Conservation (phyloP, 164 flowering plant genomes). For the Brasenia schreberi region DNA sequence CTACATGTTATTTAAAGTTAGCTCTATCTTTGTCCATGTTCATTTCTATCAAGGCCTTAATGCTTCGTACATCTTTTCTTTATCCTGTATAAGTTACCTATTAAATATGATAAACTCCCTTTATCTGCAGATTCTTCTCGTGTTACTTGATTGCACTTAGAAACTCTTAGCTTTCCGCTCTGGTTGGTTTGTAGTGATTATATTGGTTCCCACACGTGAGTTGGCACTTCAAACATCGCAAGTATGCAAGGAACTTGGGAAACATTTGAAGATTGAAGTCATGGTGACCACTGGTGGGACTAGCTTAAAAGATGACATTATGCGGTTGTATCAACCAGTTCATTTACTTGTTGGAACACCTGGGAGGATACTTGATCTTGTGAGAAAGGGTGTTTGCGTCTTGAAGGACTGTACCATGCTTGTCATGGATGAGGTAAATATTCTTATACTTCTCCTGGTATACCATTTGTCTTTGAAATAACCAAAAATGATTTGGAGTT, state of each 20-base stretch:
- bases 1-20: too few relatives aligned
- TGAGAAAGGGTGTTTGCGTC: conserved; percentile 57
- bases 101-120: too few relatives aligned
- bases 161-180: too few relatives aligned
- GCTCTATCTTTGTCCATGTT: too few relatives aligned
- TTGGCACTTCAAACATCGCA: conserved; percentile 82
- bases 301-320: conserved; percentile 73
- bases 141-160: too few relatives aligned
- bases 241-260: conserved; percentile 79
- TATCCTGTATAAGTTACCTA: too few relatives aligned
- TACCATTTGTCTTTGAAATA: too few relatives aligned
- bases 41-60: too few relatives aligned
- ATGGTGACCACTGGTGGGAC: conserved; percentile 87
- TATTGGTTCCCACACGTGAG: conserved; percentile 73
- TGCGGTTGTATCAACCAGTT: conserved; percentile 79
- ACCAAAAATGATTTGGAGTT: too few relatives aligned
- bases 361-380: conserved; percentile 71
- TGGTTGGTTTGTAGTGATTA: conserved; percentile 35
- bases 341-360: conserved; percentile 85
- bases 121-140: too few relatives aligned
- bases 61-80: too few relatives aligned
- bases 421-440: conserved; percentile 70
- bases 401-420: conserved; percentile 63
- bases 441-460: too few relatives aligned
- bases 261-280: conserved; percentile 62